Evolutionary conservation across 768 basidiomycete species (phyloP), one percentile per base, ranked within the genome.

Genomic region (Hirschioporus abietinus): DNA sequence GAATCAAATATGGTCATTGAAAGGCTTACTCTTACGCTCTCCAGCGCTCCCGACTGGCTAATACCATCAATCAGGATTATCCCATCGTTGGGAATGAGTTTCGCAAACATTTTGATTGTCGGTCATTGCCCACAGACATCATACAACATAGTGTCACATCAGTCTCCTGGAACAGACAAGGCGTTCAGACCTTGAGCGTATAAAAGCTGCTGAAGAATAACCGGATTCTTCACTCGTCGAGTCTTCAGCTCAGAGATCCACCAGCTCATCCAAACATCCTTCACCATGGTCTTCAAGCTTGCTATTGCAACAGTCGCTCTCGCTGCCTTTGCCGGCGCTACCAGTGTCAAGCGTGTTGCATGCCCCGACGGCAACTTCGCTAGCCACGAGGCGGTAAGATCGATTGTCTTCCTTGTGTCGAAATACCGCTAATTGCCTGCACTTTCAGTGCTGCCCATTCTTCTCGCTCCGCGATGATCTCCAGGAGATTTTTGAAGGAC

Each of bases 391-490:
- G 66, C 67, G 8, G 35, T 64, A 18, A 61, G 60, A 17, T 61
- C 7, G 17, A 15, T 23, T 1, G 23, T 24, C 60, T 61, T 15
- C 15, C 60, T 61, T 7, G 10, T 61, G 60, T 1, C 60, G 60
- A 23, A 12, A 25, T 15, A 5, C 3, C 23, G 25, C 30, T 18
- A 61, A 61, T 42, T 35, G 20, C 12, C 42, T 52, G 15, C 12
- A 52, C n/a, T 27, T 52, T 7, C 36, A 64, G 63, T 68, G 67
- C 30, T 68, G 67, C 57, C 35, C 66, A 18, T 67, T 68, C 26
- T 68, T 68, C 66, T 60, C 68, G 8, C 68, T 68, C 26, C 60
- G 68, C 18, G 68, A 68, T n/a, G 68, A 68, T 36, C 63, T 68
- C 10, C 68, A 68, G 27, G 61, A n/a, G 27, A 60, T 67, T 25